A percentile compares a stretch with the other conserved stretches of the same genome.
Conservation (phyloP, 1,284 basidiomycete species). For the Schizophyllum commune region DNA sequence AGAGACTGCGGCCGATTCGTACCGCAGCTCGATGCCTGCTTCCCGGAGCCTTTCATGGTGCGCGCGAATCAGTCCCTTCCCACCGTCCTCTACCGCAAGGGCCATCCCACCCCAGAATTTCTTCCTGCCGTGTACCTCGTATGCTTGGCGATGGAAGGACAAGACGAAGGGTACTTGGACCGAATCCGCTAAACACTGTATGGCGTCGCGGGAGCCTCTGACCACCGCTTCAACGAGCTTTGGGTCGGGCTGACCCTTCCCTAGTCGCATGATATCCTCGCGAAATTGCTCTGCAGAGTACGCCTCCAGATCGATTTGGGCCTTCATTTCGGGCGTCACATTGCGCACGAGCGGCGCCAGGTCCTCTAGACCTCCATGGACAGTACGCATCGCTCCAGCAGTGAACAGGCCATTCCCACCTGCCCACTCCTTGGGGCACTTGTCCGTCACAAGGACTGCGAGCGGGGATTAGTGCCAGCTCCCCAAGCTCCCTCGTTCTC, state of each 20-base stretch:
- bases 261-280: constrained; percentile 52
- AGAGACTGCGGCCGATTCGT: constrained; percentile 38
- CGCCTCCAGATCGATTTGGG: constrained; percentile 47
- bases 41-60: constrained; percentile 42
- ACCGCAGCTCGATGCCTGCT: constrained; percentile 49
- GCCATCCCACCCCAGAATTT: constrained; percentile 66
- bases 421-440: constrained; percentile 53
- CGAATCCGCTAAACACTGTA: constrained; percentile 46
- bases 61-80: constrained; percentile 58
- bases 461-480: not conserved
- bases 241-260: constrained; percentile 38
- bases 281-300: constrained; percentile 49
- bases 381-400: constrained; percentile 56
- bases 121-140: constrained; percentile 50
- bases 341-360: constrained; percentile 47
- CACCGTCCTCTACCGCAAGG: constrained; percentile 50
- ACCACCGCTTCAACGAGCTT: constrained; percentile 45
- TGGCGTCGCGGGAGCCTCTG: constrained; percentile 43
- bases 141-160: constrained; percentile 60
- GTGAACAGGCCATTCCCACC: constrained; percentile 70
- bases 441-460: constrained; percentile 53
- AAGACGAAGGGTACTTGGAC: constrained; percentile 50
- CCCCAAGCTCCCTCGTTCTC: not conserved
- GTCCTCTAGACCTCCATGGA: constrained; percentile 49
- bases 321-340: constrained; percentile 32